Evolutionary conservation across 2,329 filamentous ascomycete species (phyloP).

Genomic region (Ciborinia camelliae): DNA sequence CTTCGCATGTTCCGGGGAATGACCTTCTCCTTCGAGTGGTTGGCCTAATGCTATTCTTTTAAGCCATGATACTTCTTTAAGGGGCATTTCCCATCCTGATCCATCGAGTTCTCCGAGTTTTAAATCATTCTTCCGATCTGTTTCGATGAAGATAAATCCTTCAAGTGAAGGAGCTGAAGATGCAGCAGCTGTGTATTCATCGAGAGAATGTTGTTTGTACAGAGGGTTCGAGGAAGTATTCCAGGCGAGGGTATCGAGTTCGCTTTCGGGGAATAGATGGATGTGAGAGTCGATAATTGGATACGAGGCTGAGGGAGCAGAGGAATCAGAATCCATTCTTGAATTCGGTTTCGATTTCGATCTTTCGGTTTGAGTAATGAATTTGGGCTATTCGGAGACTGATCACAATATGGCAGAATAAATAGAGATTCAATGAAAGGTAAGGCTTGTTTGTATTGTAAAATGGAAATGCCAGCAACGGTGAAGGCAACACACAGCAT

Average conservation of each 20-base stretch:
- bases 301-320: constrained; percentile 20
- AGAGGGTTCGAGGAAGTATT: constrained; percentile 55
- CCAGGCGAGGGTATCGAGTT: constrained; percentile 68
- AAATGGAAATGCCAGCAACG: background rate
- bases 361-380: background rate
- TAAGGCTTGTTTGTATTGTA: background rate
- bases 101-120: constrained; percentile 45
- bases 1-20: constrained; percentile 48
- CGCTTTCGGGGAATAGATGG: constrained; percentile 74
- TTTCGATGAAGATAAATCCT: constrained; percentile 81
- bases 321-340: constrained; percentile 29
- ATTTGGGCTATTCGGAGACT: background rate
- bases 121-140: constrained; percentile 66
- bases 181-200: constrained; percentile 34
- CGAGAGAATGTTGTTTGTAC: constrained; percentile 32
- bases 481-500: background rate
- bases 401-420: no score
- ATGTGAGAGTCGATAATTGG: constrained; percentile 87
- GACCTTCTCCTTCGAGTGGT: constrained; percentile 56
- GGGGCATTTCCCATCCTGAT: constrained; percentile 62
- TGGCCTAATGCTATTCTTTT: constrained; percentile 61
- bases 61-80: constrained; percentile 70
- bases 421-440: background rate
- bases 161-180: constrained; percentile 44
- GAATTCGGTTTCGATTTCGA: background rate